These are phyloP conservation scores for Crucibulum laeve DNA, from an alignment of 768 basidiomycete genomes.

Conservation along the genomic window DNA sequence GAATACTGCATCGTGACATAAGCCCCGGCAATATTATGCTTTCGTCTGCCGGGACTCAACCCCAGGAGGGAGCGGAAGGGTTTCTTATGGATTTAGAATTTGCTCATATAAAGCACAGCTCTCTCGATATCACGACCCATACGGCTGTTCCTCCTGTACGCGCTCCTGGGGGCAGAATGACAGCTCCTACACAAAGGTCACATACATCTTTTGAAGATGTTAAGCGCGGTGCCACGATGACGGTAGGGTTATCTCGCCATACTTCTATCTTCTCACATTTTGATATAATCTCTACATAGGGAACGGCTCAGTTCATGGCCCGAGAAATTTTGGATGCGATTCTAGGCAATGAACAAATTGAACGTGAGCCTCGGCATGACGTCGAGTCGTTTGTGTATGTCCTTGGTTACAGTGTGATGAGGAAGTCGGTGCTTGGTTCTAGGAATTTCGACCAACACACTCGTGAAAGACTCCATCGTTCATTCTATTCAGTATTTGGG, in stretches of 20 bases:
- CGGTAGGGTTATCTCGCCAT: constrained; percentile 6
- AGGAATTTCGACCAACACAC: too few relatives aligned
- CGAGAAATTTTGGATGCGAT: constrained; percentile 6
- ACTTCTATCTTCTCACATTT: neutral
- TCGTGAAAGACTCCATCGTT: too few relatives aligned
- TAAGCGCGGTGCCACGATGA: constrained; percentile 12
- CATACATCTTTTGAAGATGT: constrained; percentile 6
- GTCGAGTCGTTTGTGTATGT: too few relatives aligned
- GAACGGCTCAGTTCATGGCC: constrained; percentile 20
- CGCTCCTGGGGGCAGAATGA: constrained; percentile 1
- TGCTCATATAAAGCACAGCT: constrained; percentile 9
- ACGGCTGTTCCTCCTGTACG: constrained; percentile 1
- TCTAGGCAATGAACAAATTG: too few relatives aligned
- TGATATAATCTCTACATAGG: constrained; percentile 9
- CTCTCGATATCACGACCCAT: neutral
- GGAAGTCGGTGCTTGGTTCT: too few relatives aligned
- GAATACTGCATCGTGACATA: constrained; percentile 26
- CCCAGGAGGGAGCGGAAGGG: constrained; percentile 8
- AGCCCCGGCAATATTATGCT: constrained; percentile 30
- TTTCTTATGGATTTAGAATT: constrained; percentile 27
- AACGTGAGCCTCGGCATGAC: too few relatives aligned
- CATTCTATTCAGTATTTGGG: too few relatives aligned
- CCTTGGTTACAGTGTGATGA: too few relatives aligned
- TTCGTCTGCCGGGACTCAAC: neutral
- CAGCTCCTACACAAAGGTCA: constrained; percentile 5